Conservation (phyloP, 2,329 filamentous ascomycete genomes). For the Blastomyces silverae region DNA sequence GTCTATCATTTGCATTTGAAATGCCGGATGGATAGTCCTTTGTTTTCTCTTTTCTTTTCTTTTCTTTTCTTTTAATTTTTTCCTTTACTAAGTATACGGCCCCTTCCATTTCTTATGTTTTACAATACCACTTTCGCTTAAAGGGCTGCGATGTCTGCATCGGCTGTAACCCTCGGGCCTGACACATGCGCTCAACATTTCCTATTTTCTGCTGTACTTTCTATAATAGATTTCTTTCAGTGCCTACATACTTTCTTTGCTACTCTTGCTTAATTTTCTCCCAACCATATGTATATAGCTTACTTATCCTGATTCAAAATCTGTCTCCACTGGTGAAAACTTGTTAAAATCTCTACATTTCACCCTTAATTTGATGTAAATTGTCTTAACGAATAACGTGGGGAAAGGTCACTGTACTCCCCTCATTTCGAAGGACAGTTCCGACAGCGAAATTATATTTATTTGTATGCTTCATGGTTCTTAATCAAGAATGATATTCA, state of each 20-base stretch:
- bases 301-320: neutral
- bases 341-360: neutral
- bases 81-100: neutral
- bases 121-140: neutral
- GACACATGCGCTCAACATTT: neutral
- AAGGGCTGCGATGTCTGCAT: neutral
- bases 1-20: neutral
- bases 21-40: neutral
- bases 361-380: neutral
- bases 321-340: neutral
- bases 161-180: neutral
- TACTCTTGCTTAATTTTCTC: neutral
- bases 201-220: neutral
- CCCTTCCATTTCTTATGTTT: neutral
- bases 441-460: too few species aligned
- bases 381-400: neutral
- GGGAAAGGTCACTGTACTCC: neutral
- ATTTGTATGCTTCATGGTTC: too few species aligned
- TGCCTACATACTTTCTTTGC: neutral
- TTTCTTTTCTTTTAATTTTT: slow-evolving; percentile 12
- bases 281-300: neutral
- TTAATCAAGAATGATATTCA: too few species aligned
- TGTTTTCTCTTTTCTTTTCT: slow-evolving; percentile 10
- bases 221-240: neutral
- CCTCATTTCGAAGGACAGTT: too few species aligned